Evolutionary conservation across 805 yeast species (phyloP), one percentile per base, ranked within the genome.

Genomic region (Ogataea paradorogensis): DNA sequence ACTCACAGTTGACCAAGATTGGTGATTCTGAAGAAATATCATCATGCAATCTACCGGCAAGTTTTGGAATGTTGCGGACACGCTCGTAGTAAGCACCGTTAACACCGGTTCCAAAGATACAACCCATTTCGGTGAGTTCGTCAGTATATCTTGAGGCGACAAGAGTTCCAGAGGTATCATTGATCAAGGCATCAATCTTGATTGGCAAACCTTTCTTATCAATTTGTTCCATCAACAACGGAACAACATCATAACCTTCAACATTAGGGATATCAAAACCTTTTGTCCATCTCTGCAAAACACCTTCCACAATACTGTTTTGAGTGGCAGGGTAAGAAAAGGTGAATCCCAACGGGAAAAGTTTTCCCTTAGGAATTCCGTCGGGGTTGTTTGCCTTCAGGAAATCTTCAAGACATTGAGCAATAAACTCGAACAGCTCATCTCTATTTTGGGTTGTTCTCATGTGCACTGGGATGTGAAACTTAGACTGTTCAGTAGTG

Each of bases 1-100:
- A 93, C 72, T 93, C 99, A 73, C 99, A 91, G 75, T 93, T 93
- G 68, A 93, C 89, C 47, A 96, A 93, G 96, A 93, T 91, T 45
- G 82, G 80, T 30, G 89, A 78, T 31, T 78, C 79, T 6, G 59
- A 64, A 28, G 76, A 62, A 53, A 90, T 76, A 61, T 89, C 96
- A 30, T 66, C 73, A 26, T 76, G 69, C 42, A 84, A 64, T 56
- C 70, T 72, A 46, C 95, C 96, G 56, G 79, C 78, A 52, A 93
- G 73, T 71, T 91, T 91, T 50, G 93, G 93, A 58, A 93, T 82
- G 59, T 82, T 79, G 33, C 68, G 61, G 40, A 82, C 83, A 40
- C 69, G 69, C 56, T 91, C 99, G 67, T 82, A 91, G 72, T 91
- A 91, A 41, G 97, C 96, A 63, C 98, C 98, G 66, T 91, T 91